These are phyloP conservation scores for Catenaria anguillulae DNA, from an alignment of 371 early-diverging fungal species.

Conservation along the genomic window DNA sequence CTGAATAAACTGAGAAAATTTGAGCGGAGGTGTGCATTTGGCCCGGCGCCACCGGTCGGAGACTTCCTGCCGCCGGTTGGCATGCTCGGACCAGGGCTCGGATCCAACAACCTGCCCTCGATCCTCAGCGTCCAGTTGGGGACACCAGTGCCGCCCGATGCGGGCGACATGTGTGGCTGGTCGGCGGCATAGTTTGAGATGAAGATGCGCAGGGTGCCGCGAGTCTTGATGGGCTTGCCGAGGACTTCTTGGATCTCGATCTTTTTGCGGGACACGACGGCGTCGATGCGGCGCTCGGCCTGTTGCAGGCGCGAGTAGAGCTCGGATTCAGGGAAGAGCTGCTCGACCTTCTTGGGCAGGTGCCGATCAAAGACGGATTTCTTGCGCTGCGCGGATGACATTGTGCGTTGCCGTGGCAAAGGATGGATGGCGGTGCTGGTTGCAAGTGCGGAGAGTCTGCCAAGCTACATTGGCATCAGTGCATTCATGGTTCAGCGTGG, in stretches of 20 bases:
- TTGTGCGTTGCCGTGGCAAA: no score
- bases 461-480: no score
- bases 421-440: no score
- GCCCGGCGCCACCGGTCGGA: no score
- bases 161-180: constrained; percentile 21
- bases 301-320: constrained; percentile 68
- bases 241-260: constrained; percentile 76
- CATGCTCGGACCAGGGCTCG: constrained; percentile 26
- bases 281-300: constrained; percentile 75
- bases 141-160: constrained; percentile 30
- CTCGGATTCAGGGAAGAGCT: constrained; percentile 79
- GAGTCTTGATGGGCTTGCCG: constrained; percentile 52
- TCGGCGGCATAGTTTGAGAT: constrained; percentile 70
- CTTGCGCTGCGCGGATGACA: no score
- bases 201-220: constrained; percentile 72
- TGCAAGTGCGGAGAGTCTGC: no score
- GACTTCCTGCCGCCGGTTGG: background rate
- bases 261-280: constrained; percentile 70
- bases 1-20: constrained; percentile 26
- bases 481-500: no score
- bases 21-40: constrained; percentile 16
- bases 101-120: constrained; percentile 74
- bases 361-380: no score
- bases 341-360: constrained; percentile 35
- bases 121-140: constrained; percentile 87